phyloP scores from a whole-genome alignment of 805 yeast species.

The Wickerhamiella qilinensis region DNA sequence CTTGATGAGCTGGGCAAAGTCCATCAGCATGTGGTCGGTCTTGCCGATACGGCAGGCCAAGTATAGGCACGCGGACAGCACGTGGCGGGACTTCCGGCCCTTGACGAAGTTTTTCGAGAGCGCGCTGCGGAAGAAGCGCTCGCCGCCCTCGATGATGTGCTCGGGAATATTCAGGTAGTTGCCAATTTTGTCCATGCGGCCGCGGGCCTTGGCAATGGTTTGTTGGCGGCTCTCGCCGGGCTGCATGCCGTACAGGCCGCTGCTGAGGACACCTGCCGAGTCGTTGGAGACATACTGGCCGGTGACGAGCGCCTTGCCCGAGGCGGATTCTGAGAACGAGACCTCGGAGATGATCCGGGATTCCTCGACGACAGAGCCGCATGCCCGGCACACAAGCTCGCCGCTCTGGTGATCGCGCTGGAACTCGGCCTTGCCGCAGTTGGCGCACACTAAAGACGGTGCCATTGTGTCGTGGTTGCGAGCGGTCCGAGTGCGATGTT shows the following conservation, averaged over 20 bases:
- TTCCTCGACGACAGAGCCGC: conserved; percentile 84
- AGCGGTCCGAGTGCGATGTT: too few species aligned
- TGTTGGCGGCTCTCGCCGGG: conserved; percentile 66
- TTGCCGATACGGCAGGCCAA: conserved; percentile 83
- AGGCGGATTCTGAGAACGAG: conserved; percentile 77
- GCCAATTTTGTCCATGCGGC: conserved; percentile 67
- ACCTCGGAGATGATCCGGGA: conserved; percentile 93
- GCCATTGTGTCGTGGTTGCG: too few species aligned
- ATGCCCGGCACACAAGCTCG: conserved; percentile 60
- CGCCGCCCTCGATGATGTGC: conserved; percentile 70
- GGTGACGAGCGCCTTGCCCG: conserved; percentile 91
- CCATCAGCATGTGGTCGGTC: conserved; percentile 92
- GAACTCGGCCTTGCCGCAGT: conserved; percentile 11
- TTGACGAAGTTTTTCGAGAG: conserved; percentile 80
- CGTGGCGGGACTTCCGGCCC: conserved; percentile 93
- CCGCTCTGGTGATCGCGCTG: conserved; percentile 13
- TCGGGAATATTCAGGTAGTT: conserved; percentile 66
- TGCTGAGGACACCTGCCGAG: conserved; percentile 55
- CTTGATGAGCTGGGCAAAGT: conserved; percentile 77
- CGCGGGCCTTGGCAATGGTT: conserved; percentile 69
- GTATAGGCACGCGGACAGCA: conserved; percentile 85
- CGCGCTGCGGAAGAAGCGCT: conserved; percentile 79
- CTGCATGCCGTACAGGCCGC: conserved; percentile 33
- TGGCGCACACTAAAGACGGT: conserved; percentile 7
- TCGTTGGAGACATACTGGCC: conserved; percentile 88